phyloP scores from a whole-genome alignment of 805 yeast genomes.

The Pichia deserticola region DNA sequence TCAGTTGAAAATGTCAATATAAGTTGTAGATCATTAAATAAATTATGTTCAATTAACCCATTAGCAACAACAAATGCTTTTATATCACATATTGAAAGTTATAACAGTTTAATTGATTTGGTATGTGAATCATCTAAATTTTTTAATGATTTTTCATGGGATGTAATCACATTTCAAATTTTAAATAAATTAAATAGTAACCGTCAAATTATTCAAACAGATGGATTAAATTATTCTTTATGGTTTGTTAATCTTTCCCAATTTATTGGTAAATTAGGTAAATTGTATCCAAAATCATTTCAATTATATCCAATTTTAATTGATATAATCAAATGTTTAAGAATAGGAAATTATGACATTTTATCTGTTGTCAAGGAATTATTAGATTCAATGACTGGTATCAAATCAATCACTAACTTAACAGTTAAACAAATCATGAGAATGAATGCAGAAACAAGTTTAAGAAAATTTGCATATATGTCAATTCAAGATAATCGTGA shows the following conservation, averaged over 20 bases:
- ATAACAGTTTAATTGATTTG: constrained; percentile 74
- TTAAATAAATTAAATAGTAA: constrained; percentile 63
- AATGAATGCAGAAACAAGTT: constrained; percentile 55
- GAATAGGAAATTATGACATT: constrained; percentile 50
- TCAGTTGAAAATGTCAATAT: constrained; percentile 71
- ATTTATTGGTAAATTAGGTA: constrained; percentile 69
- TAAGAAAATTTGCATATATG: constrained; percentile 47
- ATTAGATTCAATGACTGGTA: constrained; percentile 69
- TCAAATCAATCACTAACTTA: constrained; percentile 60
- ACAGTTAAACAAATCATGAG: constrained; percentile 57
- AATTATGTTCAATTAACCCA: constrained; percentile 70
- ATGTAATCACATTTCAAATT: constrained; percentile 66
- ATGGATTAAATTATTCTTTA: constrained; percentile 72
- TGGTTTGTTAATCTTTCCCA: constrained; percentile 83
- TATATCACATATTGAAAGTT: constrained; percentile 81
- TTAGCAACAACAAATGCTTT: constrained; percentile 65
- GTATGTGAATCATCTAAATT: constrained; percentile 72
- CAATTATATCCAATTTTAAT: constrained; percentile 55
- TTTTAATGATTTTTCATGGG: constrained; percentile 78
- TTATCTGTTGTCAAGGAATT: constrained; percentile 62
- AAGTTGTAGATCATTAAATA: constrained; percentile 67
- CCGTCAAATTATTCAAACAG: constrained; percentile 60
- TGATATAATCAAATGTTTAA: constrained; percentile 56
- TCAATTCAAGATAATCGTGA: constrained; percentile 56
- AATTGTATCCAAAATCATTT: constrained; percentile 43